Conservation (phyloP, 1,284 basidiomycete genomes). For the Malassezia arunalokei region DNA sequence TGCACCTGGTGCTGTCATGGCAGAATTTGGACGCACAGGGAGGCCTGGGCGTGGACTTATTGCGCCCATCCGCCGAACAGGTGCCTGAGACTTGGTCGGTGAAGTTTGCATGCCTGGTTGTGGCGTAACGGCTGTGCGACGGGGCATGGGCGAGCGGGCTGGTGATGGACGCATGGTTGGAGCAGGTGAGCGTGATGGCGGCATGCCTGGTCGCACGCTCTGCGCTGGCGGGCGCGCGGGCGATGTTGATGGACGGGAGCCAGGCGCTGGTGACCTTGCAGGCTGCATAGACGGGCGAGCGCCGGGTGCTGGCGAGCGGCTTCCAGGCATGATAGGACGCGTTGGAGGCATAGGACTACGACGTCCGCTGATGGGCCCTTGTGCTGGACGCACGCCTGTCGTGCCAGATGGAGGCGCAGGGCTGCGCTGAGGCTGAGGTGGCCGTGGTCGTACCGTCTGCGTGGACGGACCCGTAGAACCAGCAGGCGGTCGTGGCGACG, state of each 20-base stretch:
- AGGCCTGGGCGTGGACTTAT: not conserved
- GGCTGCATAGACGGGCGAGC: constrained; percentile 1
- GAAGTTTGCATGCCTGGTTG: not conserved
- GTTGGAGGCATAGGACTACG: constrained; percentile 12
- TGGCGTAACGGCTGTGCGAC: not conserved
- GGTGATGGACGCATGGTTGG: constrained; percentile 1
- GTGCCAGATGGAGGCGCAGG: not conserved
- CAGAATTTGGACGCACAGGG: not conserved
- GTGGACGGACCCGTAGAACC: not conserved
- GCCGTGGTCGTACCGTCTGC: not conserved
- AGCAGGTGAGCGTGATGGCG: constrained; percentile 1
- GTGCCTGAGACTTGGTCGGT: not conserved
- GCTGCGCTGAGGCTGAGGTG: not conserved
- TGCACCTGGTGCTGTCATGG: not conserved
- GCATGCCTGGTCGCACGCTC: not conserved
- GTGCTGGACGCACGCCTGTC: not conserved
- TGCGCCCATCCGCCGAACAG: constrained; percentile 1
- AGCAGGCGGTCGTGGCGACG: constrained; percentile 12
- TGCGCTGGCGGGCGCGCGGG: constrained; percentile 9
- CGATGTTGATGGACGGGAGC: not conserved
- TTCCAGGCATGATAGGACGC: constrained; percentile 4
- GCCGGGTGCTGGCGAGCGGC: constrained; percentile 2
- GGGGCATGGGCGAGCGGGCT: constrained; percentile 3
- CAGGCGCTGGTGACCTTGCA: not conserved
- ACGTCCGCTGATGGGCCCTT: not conserved